Conservation (phyloP, 2,329 filamentous ascomycete species). For the Epichloe sylvatica region DNA sequence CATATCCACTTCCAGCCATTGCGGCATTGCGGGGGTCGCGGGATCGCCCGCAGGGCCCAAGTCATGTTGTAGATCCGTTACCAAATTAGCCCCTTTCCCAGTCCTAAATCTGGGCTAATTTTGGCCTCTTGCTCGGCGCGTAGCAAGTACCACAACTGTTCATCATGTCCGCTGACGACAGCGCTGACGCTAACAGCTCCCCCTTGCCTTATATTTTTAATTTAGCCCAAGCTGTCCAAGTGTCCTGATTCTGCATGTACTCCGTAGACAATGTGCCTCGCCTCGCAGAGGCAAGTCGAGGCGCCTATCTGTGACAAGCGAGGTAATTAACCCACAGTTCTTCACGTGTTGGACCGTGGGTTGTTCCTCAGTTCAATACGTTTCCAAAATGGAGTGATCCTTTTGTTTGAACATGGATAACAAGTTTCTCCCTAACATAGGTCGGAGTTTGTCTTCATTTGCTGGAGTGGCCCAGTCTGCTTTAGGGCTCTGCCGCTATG, state of each 20-base stretch:
- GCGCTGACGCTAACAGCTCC: background rate
- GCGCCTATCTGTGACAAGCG: no score
- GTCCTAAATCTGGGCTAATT: slow-evolving; percentile 8
- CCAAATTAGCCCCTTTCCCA: slow-evolving; percentile 8
- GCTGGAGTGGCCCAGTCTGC: no score
- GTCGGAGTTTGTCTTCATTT: no score
- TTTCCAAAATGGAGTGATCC: no score
- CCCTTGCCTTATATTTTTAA: slow-evolving; percentile 20
- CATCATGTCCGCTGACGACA: background rate
- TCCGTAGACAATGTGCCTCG: no score
- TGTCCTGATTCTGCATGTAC: no score
- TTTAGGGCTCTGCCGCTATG: background rate
- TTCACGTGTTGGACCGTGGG: no score
- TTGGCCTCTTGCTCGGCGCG: slow-evolving; percentile 8
- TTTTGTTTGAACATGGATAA: no score
- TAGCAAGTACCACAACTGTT: slow-evolving; percentile 3
- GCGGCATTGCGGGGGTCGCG: no score
- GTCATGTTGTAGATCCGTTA: background rate
- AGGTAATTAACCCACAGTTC: no score
- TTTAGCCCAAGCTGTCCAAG: slow-evolving; percentile 16
- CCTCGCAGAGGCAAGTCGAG: background rate
- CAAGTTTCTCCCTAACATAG: no score
- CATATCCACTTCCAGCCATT: background rate
- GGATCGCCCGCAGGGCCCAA: background rate
- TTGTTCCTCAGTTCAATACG: no score